Percentiles rank a stretch among this genome's conserved stretches.
Conservation (phyloP, 352 stramenopile species). For the Pythium brachiatum region DNA sequence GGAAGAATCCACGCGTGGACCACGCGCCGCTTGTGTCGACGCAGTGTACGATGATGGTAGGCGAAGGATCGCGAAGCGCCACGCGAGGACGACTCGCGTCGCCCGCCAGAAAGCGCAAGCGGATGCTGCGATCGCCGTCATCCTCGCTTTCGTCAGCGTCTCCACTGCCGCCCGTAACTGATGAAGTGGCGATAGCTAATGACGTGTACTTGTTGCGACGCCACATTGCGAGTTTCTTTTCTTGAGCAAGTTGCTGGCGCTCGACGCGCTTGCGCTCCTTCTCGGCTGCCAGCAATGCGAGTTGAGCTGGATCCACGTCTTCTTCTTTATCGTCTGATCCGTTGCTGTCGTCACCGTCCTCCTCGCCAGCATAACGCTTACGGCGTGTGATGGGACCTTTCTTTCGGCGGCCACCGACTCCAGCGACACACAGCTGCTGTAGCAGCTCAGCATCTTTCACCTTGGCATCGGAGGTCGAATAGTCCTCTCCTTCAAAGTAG, state of each 20-base stretch:
- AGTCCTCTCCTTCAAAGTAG: constrained; percentile 81
- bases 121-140: constrained; percentile 15
- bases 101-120: constrained; percentile 50
- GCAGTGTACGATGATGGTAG: constrained; percentile 63
- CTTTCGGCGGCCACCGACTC: constrained; percentile 26
- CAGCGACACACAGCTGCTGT: constrained; percentile 31
- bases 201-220: constrained; percentile 63
- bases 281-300: constrained; percentile 28
- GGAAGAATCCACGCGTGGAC: constrained; percentile 74
- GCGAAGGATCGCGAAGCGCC: constrained; percentile 8
- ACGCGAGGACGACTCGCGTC: constrained; percentile 52
- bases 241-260: constrained; percentile 36
- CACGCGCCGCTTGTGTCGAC: constrained; percentile 74
- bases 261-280: constrained; percentile 39
- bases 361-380: constrained; percentile 32
- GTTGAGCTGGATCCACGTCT: constrained; percentile 17
- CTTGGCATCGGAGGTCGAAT: constrained; percentile 43
- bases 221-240: constrained; percentile 57
- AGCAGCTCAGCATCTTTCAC: constrained; percentile 42
- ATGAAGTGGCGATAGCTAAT: constrained; percentile 28
- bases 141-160: constrained; percentile 8
- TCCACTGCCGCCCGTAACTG: background rate
- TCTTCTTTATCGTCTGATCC: constrained; percentile 18
- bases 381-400: constrained; percentile 22
- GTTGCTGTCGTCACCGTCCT: constrained; percentile 34